These are phyloP conservation scores for Moringa oleifera DNA, from an alignment of 345 rosid species.

Conservation along the genomic window DNA sequence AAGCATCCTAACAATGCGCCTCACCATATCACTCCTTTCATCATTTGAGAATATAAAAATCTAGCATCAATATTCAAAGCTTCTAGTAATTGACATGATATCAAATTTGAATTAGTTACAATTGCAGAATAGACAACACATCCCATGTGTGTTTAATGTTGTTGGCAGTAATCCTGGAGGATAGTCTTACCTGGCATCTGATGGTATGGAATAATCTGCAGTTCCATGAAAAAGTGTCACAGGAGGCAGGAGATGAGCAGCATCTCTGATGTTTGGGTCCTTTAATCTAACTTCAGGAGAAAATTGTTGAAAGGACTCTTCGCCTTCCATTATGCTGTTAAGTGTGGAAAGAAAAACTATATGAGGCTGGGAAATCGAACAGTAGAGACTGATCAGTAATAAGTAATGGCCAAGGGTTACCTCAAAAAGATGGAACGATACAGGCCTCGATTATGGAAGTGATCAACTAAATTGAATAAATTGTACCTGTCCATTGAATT, in stretches of 20 bases:
- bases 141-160: neutral
- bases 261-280: slow-evolving; percentile 46
- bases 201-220: slow-evolving; percentile 75
- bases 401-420: slow-evolving; percentile 22
- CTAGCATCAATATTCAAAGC: neutral
- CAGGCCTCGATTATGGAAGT: slow-evolving; percentile 79
- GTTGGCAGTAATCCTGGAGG: neutral
- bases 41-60: too few relatives aligned
- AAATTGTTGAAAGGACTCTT: slow-evolving; percentile 62
- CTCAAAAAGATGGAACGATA: slow-evolving; percentile 80
- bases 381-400: neutral
- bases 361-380: neutral
- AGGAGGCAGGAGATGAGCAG: slow-evolving; percentile 62
- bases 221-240: slow-evolving; percentile 86
- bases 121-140: neutral
- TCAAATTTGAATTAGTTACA: neutral
- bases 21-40: neutral
- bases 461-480: slow-evolving; percentile 66
- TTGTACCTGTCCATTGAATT: slow-evolving; percentile 61
- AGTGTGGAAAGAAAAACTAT: neutral
- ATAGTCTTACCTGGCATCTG: slow-evolving; percentile 75
- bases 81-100: neutral
- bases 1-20: neutral
- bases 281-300: slow-evolving; percentile 75
- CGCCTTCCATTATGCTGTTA: slow-evolving; percentile 95